Evolutionary conservation across 1,139 yeast species (phyloP).

Genomic region (Lodderomyces elongisporus): DNA sequence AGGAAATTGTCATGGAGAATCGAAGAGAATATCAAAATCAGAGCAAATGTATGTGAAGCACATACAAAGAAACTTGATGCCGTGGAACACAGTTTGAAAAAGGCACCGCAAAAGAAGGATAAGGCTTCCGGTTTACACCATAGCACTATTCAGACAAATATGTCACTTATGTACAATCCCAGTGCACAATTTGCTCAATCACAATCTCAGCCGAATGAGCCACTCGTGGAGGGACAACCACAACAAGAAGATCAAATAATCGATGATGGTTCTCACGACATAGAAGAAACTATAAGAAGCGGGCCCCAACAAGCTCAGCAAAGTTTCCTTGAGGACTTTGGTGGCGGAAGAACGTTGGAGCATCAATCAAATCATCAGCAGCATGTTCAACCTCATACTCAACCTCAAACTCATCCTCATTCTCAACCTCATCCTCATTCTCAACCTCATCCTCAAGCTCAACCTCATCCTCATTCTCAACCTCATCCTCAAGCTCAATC

Average conservation of each 20-base stretch:
- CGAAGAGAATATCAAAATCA: slow-evolving; percentile 72
- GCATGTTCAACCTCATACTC: background rate
- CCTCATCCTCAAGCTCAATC: background rate
- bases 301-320: slow-evolving; percentile 25
- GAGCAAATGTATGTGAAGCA: slow-evolving; percentile 50
- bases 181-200: slow-evolving; percentile 6
- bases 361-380: background rate
- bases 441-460: background rate
- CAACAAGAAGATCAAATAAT: slow-evolving; percentile 1
- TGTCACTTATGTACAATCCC: slow-evolving; percentile 15
- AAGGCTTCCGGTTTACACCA: slow-evolving; percentile 27
- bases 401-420: background rate
- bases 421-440: background rate
- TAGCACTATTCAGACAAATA: slow-evolving; percentile 34
- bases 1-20: slow-evolving; percentile 83
- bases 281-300: slow-evolving; percentile 13
- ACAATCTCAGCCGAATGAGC: background rate
- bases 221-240: slow-evolving; percentile 5
- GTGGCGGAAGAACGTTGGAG: slow-evolving; percentile 1
- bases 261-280: slow-evolving; percentile 7
- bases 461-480: no score
- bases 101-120: slow-evolving; percentile 12
- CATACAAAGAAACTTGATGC: slow-evolving; percentile 48
- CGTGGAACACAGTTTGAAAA: slow-evolving; percentile 41
- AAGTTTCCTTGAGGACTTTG: slow-evolving; percentile 30